Evolutionary conservation across 495 filamentous ascomycete species (phyloP).

Genomic region (Talaromyces stipitatus): DNA sequence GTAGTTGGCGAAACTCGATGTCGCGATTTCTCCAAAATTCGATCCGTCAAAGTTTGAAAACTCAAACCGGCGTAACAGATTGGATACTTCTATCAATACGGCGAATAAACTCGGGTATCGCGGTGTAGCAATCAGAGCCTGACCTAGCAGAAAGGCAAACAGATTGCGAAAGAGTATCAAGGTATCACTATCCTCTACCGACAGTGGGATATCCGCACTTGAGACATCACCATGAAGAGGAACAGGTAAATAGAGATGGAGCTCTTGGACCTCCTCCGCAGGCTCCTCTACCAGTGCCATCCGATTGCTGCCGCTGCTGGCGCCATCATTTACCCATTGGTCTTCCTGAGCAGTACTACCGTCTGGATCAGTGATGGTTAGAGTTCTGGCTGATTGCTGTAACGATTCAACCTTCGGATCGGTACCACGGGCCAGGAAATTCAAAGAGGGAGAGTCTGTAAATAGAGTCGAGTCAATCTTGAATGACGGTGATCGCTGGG

Average conservation of each 20-base stretch:
- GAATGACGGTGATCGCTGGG: slow-evolving; percentile 66
- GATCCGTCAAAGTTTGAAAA: slow-evolving; percentile 77
- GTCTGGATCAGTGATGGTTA: slow-evolving; percentile 32
- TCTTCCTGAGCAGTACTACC: slow-evolving; percentile 29
- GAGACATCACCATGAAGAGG: slow-evolving; percentile 43
- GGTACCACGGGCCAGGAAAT: slow-evolving; percentile 58
- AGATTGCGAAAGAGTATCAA: slow-evolving; percentile 79
- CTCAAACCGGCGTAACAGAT: slow-evolving; percentile 61
- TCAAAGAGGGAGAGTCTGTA: slow-evolving; percentile 61
- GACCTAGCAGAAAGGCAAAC: slow-evolving; percentile 78
- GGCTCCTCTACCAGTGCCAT: slow-evolving; percentile 36
- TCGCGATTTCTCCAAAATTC: slow-evolving; percentile 74
- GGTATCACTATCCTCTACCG: slow-evolving; percentile 53
- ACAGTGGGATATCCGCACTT: slow-evolving; percentile 27
- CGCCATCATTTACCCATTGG: slow-evolving; percentile 28
- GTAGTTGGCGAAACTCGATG: slow-evolving; percentile 66
- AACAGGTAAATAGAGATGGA: slow-evolving; percentile 66
- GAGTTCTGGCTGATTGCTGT: slow-evolving; percentile 31
- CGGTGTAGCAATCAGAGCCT: slow-evolving; percentile 72
- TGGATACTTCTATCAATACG: slow-evolving; percentile 65
- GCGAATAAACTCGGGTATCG: slow-evolving; percentile 60
- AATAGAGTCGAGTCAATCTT: slow-evolving; percentile 66
- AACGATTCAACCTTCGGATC: slow-evolving; percentile 32
- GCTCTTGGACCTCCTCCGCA: slow-evolving; percentile 40
- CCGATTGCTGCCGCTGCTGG: slow-evolving; percentile 34